Evolutionary conservation across 1,284 basidiomycete species (phyloP), one percentile per base, ranked within the genome.

Genomic region (Ceratobasidium sp.): DNA sequence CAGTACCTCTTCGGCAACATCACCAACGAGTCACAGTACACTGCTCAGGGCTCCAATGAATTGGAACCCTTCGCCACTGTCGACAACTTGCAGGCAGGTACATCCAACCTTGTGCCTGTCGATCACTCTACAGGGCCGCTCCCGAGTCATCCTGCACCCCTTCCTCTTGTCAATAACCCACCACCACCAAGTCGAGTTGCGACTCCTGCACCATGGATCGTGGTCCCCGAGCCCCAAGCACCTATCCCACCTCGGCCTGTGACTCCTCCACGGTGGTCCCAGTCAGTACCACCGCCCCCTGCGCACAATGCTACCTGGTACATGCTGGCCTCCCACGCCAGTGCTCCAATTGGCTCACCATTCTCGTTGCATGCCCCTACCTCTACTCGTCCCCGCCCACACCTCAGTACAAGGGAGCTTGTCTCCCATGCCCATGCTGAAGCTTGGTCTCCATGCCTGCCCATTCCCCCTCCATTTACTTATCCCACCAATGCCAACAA

Each of bases 181-280:
- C 61, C 61, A 27, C 61, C 61, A n/a, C 27, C 29, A 22, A 39
- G 41, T 24, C 41, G 24, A 39, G 24, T 63, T 22, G 16, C 61
- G 29, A 43, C 39, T n/a, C 61, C 43, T 24, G 41, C 43, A 22
- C 43, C 61, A 46, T 48, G 61, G 56, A 19, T 59, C 39, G 19
- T n/a, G 16, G 37, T 22, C 5, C 56, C 56, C 3, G 34, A 59
- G 34, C 19, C 22, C 22, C 31, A 59, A 27, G 19, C 39, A 9
- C 7, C 56, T n/a, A 39, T 13, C 53, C 53, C 53, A 31, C 24
- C 6, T 59, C 56, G 9, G 39, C 34, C 31, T 39, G 16, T 13
- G 5, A 56, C 54, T n/a, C 61, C 24, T 22, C 8, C 19, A 34
- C 39, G 8, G 37, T 22, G 34, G 7, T 11, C 22, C 46, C 61